Base-by-base conservation (phyloP, 169 alveolate species). In the Amoebophrya sp. region DNA sequence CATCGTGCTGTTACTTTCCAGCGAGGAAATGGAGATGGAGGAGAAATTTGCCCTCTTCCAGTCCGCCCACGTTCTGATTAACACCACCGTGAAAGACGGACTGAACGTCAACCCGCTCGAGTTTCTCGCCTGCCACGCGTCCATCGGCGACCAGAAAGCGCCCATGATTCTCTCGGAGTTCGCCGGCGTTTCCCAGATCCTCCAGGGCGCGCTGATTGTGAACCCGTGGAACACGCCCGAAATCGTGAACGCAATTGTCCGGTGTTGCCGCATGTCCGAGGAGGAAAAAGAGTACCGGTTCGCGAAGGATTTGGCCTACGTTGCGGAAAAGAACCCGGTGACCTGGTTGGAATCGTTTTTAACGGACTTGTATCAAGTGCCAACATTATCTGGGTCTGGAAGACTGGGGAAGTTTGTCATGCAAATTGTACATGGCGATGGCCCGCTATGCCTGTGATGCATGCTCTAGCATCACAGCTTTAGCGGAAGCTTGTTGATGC, bases 51-150 rank as follows among this genome's bases (percentile, higher is more conserved):
- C 97, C 7, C 88, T 95, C 40, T 95, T 95, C 91, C 93, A 89
- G 39, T 95, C 96, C 0, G 96, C 97, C 0, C 97, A 96, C 93
- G 95, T 96, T 91, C 94, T 95, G 39, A 90, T 96, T 91, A 97
- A 95, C 93, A 95, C 97, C 29, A 93, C 95, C 91, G 95, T 96
- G 77, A 94, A 97, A 33, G 97, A 96, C 29, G 98, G 98, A 7
- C 92, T 96, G 10, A 96, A 96, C 92, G 77, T 96, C 47, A 89
- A 18, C 18, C 66, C 66, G 66, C 66, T 47, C 89, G 94, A 93
- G 89, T 93, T 35, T 55, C 93, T 94, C 66, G 92, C 92, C 89
- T 94, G 96, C 92, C 94, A 95, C 53, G 0, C 54, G 40, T n/a
- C n/a, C n/a, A n/a, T n/a, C n/a, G 94, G 92, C 39, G 77, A 77